These are phyloP conservation scores for Sporisorium reilianum DNA, from an alignment of 1,284 basidiomycete genomes.

Conservation along the genomic window DNA sequence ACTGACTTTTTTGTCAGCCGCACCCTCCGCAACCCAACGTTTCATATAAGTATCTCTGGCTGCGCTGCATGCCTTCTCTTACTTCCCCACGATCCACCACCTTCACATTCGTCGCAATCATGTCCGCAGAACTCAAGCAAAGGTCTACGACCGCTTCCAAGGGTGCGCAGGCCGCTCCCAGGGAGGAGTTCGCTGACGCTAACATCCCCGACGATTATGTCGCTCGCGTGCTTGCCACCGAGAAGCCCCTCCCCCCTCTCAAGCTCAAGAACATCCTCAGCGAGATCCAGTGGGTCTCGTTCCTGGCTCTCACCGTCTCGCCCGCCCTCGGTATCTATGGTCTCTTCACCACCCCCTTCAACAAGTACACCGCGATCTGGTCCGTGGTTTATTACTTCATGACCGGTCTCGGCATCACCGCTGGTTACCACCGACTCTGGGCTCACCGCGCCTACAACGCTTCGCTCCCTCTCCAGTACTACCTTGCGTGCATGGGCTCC, in stretches of 20 bases:
- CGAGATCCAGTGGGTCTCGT: constrained; percentile 69
- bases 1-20: not conserved
- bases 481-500: constrained; percentile 66
- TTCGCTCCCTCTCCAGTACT: constrained; percentile 58
- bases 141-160: constrained; percentile 36
- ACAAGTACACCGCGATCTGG: constrained; percentile 56
- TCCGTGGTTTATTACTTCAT: constrained; percentile 64
- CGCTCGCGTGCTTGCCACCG: constrained; percentile 53
- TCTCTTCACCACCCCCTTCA: constrained; percentile 57
- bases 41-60: constrained; percentile 19
- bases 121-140: constrained; percentile 51
- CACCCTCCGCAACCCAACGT: not conserved
- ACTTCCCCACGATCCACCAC: not conserved
- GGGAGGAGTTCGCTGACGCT: constrained; percentile 55
- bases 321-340: constrained; percentile 64
- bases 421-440: constrained; percentile 68
- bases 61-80: not conserved
- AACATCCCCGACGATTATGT: constrained; percentile 66
- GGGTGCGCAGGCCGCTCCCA: constrained; percentile 52
- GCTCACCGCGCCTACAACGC: constrained; percentile 67
- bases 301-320: constrained; percentile 60
- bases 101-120: constrained; percentile 21
- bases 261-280: constrained; percentile 62
- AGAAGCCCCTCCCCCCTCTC: constrained; percentile 63
- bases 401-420: constrained; percentile 67